phyloP scores from a whole-genome alignment of 2,329 filamentous ascomycete genomes.

The Gremmenia infestans region DNA sequence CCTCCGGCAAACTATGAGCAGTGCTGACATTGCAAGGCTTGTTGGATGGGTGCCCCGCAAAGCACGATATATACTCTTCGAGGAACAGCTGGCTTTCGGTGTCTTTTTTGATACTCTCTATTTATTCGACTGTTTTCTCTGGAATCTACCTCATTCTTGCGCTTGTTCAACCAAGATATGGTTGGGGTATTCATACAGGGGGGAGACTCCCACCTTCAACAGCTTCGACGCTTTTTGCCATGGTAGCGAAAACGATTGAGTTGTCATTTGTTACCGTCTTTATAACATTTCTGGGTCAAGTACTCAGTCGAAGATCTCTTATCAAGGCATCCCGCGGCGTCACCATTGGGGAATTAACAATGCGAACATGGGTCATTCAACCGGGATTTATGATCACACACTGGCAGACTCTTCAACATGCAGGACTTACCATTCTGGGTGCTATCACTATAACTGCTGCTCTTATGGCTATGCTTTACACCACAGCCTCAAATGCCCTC shows the following conservation, averaged over 20 bases:
- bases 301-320: conserved; percentile 65
- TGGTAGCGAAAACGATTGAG: conserved; percentile 73
- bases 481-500: conserved; percentile 69
- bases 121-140: conserved; percentile 62
- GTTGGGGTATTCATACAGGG: conserved; percentile 48
- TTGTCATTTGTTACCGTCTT: conserved; percentile 73
- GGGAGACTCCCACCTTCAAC: conserved; percentile 53
- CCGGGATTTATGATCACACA: conserved; percentile 69
- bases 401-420: conserved; percentile 59
- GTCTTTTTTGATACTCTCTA: conserved; percentile 43
- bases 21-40: conserved; percentile 7
- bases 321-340: conserved; percentile 57
- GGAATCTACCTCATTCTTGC: conserved; percentile 61
- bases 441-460: conserved; percentile 59
- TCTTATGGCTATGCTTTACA: conserved; percentile 65
- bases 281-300: conserved; percentile 69
- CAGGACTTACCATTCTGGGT: conserved; percentile 59
- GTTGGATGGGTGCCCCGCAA: conserved; percentile 17
- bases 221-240: conserved; percentile 61
- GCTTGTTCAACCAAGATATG: conserved; percentile 58
- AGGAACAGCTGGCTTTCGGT: conserved; percentile 43
- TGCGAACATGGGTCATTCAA: conserved; percentile 71
- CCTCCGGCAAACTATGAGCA: not conserved
- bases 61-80: conserved; percentile 21
- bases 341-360: conserved; percentile 70